A percentile compares a stretch with the other conserved stretches of the same genome.
phyloP scores from a whole-genome alignment of 2,329 filamentous ascomycete species.

The Penicillium hordei region DNA sequence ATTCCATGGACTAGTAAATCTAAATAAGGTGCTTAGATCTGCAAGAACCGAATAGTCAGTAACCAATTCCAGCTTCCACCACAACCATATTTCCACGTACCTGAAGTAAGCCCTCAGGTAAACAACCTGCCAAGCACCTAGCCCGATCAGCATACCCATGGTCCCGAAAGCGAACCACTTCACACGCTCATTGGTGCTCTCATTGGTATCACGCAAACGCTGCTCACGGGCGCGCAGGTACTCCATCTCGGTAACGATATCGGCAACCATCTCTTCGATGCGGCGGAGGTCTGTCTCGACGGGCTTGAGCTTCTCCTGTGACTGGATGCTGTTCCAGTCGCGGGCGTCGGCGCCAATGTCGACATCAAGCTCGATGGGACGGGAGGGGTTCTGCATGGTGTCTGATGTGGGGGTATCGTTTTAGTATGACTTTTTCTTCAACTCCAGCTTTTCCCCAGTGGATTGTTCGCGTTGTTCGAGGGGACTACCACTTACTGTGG shows the following conservation, averaged over 20 bases:
- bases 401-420: conserved; percentile 24
- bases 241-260: conserved; percentile 93
- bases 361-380: conserved; percentile 86
- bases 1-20: conserved; percentile 10
- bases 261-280: conserved; percentile 84
- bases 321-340: conserved; percentile 96
- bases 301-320: conserved; percentile 95
- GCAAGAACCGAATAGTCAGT: conserved; percentile 16
- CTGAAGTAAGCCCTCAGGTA: conserved; percentile 97
- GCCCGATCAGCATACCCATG: conserved; percentile 81
- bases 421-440: not conserved
- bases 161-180: conserved; percentile 98
- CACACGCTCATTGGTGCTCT: conserved; percentile 97
- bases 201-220: conserved; percentile 95
- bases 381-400: conserved; percentile 53
- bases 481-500: conserved; percentile 56
- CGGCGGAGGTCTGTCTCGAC: conserved; percentile 91
- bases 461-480: not conserved
- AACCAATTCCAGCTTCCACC: not conserved
- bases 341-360: conserved; percentile 96
- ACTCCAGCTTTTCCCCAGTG: not conserved
- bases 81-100: conserved; percentile 43
- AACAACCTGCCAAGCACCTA: conserved; percentile 96
- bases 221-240: conserved; percentile 88
- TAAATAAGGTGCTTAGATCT: conserved; percentile 71